Percentiles rank a stretch among this genome's conserved stretches.
Conservation (phyloP, 768 basidiomycete genomes). For the Scleroderma bovista region DNA sequence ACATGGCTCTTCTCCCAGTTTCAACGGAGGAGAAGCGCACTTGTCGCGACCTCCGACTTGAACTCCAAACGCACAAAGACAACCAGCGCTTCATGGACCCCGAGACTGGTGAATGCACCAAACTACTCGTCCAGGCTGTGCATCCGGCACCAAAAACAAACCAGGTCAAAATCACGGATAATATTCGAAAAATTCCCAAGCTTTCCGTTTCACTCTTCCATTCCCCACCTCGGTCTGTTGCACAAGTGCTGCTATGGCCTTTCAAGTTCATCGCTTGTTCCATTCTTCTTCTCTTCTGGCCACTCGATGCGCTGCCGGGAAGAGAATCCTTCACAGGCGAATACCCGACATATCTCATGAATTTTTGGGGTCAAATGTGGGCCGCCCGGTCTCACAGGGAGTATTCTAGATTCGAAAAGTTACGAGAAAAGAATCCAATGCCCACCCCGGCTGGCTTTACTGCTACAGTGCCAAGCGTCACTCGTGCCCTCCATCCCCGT, state of each 20-base stretch:
- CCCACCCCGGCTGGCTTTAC: background rate
- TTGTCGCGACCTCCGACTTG: background rate
- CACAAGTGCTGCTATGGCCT: conserved; percentile 4
- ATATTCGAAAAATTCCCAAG: conserved; percentile 2
- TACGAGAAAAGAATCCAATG: background rate
- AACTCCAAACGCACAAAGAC: background rate
- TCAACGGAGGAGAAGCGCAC: background rate
- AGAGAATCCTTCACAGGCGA: conserved; percentile 1
- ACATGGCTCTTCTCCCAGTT: background rate
- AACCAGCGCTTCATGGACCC: conserved; percentile 15
- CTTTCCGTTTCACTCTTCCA: conserved; percentile 11
- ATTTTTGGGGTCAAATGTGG: conserved; percentile 15
- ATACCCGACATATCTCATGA: conserved; percentile 3
- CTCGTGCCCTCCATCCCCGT: conserved; percentile 11
- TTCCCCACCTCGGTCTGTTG: background rate
- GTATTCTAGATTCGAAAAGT: conserved; percentile 6
- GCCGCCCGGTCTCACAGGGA: conserved; percentile 17
- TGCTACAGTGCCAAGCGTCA: background rate
- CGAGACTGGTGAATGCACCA: conserved; percentile 10
- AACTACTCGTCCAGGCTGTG: conserved; percentile 11
- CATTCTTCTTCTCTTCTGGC: conserved; percentile 7
- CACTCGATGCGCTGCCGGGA: background rate
- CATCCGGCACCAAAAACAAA: background rate
- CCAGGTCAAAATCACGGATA: conserved; percentile 4
- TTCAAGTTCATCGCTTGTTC: conserved; percentile 4